A percentile compares a stretch with the other conserved stretches of the same genome.
These are phyloP conservation scores for Monosporozyma unispora DNA, from an alignment of 805 yeast species.

Conservation along the genomic window DNA sequence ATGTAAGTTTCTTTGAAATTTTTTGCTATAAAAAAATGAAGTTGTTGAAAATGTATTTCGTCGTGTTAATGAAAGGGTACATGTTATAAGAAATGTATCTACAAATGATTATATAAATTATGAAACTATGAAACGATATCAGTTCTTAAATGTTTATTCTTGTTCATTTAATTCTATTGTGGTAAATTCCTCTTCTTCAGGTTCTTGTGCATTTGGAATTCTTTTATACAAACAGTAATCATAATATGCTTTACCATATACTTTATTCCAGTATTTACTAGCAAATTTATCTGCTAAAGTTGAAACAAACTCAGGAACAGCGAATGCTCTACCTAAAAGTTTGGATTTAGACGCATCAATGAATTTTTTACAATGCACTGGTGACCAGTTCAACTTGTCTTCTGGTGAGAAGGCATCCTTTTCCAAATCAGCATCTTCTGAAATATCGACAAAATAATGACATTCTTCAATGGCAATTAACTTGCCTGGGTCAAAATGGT, in stretches of 20 bases:
- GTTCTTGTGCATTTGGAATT: not conserved
- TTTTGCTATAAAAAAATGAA: not conserved
- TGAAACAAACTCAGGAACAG: conserved; percentile 37
- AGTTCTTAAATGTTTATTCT: not conserved
- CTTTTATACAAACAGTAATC: conserved; percentile 42
- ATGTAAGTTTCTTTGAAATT: not conserved
- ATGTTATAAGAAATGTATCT: not conserved
- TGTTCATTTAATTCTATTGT: not conserved
- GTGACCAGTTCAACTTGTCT: conserved; percentile 35
- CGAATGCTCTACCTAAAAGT: conserved; percentile 47
- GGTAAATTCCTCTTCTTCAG: too few species aligned
- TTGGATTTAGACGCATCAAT: conserved; percentile 45
- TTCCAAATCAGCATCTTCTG: conserved; percentile 37
- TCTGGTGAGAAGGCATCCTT: conserved; percentile 34
- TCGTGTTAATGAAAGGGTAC: not conserved
- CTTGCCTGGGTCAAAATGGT: conserved; percentile 53
- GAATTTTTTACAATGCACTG: conserved; percentile 39
- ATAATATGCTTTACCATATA: conserved; percentile 35
- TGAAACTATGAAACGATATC: not conserved
- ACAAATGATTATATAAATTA: not conserved
- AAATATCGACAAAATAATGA: conserved; percentile 62
- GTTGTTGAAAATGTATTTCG: not conserved
- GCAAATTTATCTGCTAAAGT: conserved; percentile 18
- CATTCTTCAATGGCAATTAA: conserved; percentile 45
- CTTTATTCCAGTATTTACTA: conserved; percentile 12